A percentile compares a stretch with the other conserved stretches of the same genome.
Evolutionary conservation across 75 land plant species (phyloP).

Genomic region (Chamaecyparis obtusa): DNA sequence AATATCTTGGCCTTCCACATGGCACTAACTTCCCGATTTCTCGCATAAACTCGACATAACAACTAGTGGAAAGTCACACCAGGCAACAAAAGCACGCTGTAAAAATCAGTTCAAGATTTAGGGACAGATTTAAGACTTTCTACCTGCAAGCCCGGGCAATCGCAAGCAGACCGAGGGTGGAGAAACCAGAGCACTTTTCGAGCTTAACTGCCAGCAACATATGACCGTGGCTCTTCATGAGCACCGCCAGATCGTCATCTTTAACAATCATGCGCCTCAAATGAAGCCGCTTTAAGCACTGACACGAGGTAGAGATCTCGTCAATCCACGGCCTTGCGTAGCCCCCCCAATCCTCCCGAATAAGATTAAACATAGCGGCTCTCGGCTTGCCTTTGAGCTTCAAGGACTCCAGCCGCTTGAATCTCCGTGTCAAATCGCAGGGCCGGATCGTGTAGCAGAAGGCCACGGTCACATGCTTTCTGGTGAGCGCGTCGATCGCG

Average conservation of each 20-base stretch:
- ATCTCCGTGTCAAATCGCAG: slow-evolving; percentile 29
- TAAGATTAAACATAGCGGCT: slow-evolving; percentile 49
- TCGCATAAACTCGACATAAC: neutral
- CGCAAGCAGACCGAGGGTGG: slow-evolving; percentile 37
- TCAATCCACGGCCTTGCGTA: slow-evolving; percentile 49
- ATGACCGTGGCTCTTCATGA: slow-evolving; percentile 22
- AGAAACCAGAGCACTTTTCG: slow-evolving; percentile 56
- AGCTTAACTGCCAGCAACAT: slow-evolving; percentile 41
- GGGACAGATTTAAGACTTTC: neutral
- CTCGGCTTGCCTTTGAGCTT: slow-evolving; percentile 61
- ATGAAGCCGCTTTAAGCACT: slow-evolving; percentile 27
- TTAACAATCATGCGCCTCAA: slow-evolving; percentile 36
- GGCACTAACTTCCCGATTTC: neutral
- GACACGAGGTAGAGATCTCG: slow-evolving; percentile 27
- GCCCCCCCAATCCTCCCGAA: slow-evolving; percentile 50
- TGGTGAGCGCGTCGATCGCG: slow-evolving; percentile 39
- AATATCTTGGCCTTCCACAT: neutral
- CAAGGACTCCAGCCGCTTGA: slow-evolving; percentile 27
- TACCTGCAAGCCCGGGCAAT: slow-evolving; percentile 52
- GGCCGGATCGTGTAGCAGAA: slow-evolving; percentile 54
- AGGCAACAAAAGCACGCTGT: neutral
- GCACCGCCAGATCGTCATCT: slow-evolving; percentile 26
- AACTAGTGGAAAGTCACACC: neutral
- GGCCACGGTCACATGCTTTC: slow-evolving; percentile 57
- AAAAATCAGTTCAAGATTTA: neutral